These are phyloP conservation scores for Trichoderma afroharzianum DNA, from an alignment of 2,329 filamentous ascomycete species.

Conservation along the genomic window DNA sequence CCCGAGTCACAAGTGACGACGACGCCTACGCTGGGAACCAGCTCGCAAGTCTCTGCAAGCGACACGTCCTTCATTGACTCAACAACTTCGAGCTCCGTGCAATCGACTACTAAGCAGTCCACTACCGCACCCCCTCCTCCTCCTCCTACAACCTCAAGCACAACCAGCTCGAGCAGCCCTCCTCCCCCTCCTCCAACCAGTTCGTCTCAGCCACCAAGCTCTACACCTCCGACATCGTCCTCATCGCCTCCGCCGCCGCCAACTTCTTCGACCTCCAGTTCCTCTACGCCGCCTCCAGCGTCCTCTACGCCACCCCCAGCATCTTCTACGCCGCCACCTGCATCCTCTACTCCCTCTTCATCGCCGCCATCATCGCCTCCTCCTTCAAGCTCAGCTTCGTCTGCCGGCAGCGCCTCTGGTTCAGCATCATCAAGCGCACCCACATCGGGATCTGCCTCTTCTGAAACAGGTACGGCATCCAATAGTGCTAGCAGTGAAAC, in stretches of 20 bases:
- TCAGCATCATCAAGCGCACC: background rate
- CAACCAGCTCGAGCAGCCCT: background rate
- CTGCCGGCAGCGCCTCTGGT: background rate
- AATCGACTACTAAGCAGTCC: background rate
- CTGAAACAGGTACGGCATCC: slow-evolving; percentile 1
- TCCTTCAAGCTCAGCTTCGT: background rate
- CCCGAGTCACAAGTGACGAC: slow-evolving; percentile 27
- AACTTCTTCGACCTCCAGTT: background rate
- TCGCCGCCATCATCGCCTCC: background rate
- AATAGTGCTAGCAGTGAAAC: background rate
- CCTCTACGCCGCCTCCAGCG: background rate
- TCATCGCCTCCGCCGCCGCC: background rate
- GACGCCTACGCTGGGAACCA: slow-evolving; percentile 24
- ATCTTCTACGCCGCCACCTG: background rate
- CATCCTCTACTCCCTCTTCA: background rate
- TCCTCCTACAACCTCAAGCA: background rate
- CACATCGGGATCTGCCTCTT: background rate
- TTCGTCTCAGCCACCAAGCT: background rate
- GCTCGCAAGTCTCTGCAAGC: slow-evolving; percentile 26
- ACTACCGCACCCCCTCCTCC: background rate
- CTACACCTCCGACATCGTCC: background rate
- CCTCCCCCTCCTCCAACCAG: background rate
- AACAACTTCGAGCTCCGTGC: background rate
- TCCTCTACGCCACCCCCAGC: background rate
- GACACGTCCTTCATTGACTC: slow-evolving; percentile 1